A percentile compares a stretch with the other conserved stretches of the same genome.
Conservation (phyloP, 495 filamentous ascomycete species). For the Penicillium taxi region DNA sequence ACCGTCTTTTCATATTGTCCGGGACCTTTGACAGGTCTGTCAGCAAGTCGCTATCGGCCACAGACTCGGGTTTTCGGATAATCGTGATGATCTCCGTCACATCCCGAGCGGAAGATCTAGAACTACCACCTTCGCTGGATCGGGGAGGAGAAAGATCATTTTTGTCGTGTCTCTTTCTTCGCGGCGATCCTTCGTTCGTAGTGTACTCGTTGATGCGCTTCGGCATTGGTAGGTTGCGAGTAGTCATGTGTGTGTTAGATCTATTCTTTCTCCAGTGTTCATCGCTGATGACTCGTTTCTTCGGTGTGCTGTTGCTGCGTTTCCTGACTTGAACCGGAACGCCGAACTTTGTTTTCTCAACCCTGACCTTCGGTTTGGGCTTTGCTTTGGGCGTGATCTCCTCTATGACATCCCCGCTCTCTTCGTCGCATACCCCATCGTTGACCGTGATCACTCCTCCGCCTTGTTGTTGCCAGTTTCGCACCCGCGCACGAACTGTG, state of each 20-base stretch:
- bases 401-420: constrained; percentile 31
- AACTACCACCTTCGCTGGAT: background rate
- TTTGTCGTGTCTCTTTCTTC: constrained; percentile 12
- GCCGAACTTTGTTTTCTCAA: constrained; percentile 4
- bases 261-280: constrained; percentile 58
- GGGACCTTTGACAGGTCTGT: constrained; percentile 11
- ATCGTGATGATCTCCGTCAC: constrained; percentile 3
- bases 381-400: constrained; percentile 20
- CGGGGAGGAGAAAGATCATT: constrained; percentile 16
- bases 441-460: constrained; percentile 48
- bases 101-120: constrained; percentile 10
- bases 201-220: constrained; percentile 39
- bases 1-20: constrained; percentile 6
- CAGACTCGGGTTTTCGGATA: constrained; percentile 13
- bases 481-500: constrained; percentile 61
- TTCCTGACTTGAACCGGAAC: constrained; percentile 14
- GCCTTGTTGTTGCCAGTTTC: constrained; percentile 67
- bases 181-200: constrained; percentile 28
- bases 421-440: constrained; percentile 31
- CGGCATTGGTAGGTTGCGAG: constrained; percentile 46
- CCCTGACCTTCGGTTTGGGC: constrained; percentile 11
- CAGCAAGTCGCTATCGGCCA: constrained; percentile 19
- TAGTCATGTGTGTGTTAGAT: constrained; percentile 38
- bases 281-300: constrained; percentile 74
- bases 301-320: constrained; percentile 50